Evolutionary conservation across 2,329 filamentous ascomycete species (phyloP), one percentile per base, ranked within the genome.

Genomic region (Phyllosticta ampelicida): DNA sequence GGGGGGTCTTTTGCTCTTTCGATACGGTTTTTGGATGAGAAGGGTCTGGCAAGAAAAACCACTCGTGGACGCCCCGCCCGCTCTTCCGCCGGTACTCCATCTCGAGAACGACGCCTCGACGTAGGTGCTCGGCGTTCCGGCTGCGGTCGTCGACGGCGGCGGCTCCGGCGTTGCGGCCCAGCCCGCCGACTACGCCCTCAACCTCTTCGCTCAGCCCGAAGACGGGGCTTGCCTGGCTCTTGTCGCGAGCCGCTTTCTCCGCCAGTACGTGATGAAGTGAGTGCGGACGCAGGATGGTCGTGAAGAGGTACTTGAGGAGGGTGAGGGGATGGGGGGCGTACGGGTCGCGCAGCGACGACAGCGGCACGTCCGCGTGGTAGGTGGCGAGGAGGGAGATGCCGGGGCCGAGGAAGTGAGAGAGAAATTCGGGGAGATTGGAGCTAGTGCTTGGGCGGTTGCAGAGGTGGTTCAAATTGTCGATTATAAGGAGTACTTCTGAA

Each of bases 1-100:
- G 74, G 63, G 82, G 80, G 59, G 75, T 77, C 21, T 13, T 11
- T n/a, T 20, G 21, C 53, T 9, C 18, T 20, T 18, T 9, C 9
- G 1, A n/a, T 26, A 20, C 48, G 3, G 51, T 9, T 1, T 68
- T 70, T 13, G 23, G 8, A 8, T 16, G 10, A 19, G 29, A 53
- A 9, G 30, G 48, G 11, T 28, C 56, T 1, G 80, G 78, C 19
- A 86, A 65, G 62, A 82, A 79, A 65, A 81, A 86, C 73, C 77
- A 80, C 71, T 96, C 92, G 9, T 80, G 74, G 16, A 95, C 85
- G 0, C 86, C 83, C 4, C 90, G 79, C 0, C 92, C 91, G 65
- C 87, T 92, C 65, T 90, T 86, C 58, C 92, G 79, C 10, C 94
- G 80, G 64, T 96, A 82, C 71, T 99, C 92, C 81, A 95, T 87